These are phyloP conservation scores for Plenodomus lindquistii DNA, from an alignment of 2,329 filamentous ascomycete genomes.

Conservation along the genomic window DNA sequence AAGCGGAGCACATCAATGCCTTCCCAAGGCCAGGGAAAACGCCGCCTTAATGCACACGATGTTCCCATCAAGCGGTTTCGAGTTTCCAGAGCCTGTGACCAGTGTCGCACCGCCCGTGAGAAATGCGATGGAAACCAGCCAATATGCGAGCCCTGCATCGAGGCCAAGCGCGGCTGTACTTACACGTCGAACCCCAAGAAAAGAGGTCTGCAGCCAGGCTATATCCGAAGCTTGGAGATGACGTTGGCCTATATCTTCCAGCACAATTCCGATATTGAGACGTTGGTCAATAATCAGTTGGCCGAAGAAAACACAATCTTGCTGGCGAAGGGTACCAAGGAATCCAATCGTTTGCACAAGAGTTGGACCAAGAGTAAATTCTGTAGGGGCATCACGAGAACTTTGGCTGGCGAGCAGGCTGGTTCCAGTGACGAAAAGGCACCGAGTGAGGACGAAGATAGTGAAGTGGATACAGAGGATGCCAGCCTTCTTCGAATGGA, in stretches of 20 bases:
- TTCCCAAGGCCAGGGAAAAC: slow-evolving; percentile 22
- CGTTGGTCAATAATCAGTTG: slow-evolving; percentile 59
- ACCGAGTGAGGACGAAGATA: slow-evolving; percentile 28
- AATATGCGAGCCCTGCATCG: slow-evolving; percentile 66
- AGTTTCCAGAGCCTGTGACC: slow-evolving; percentile 70
- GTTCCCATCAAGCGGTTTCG: slow-evolving; percentile 57
- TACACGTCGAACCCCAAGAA: slow-evolving; percentile 76
- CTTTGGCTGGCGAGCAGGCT: slow-evolving; percentile 55
- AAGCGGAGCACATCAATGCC: slow-evolving; percentile 15
- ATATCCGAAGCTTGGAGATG: slow-evolving; percentile 61
- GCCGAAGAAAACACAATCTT: slow-evolving; percentile 54
- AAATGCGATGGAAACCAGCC: slow-evolving; percentile 73
- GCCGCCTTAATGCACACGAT: slow-evolving; percentile 18
- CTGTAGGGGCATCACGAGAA: slow-evolving; percentile 63
- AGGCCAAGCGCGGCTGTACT: slow-evolving; percentile 66
- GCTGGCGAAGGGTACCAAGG: slow-evolving; percentile 55
- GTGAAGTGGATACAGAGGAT: slow-evolving; percentile 22
- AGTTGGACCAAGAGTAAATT: slow-evolving; percentile 66
- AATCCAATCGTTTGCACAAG: slow-evolving; percentile 61
- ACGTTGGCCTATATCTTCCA: slow-evolving; percentile 52
- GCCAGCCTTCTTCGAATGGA: slow-evolving; percentile 9
- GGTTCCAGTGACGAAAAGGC: slow-evolving; percentile 8
- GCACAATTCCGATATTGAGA: slow-evolving; percentile 62
- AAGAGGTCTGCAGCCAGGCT: slow-evolving; percentile 69
- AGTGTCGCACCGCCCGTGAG: slow-evolving; percentile 67